phyloP scores from a whole-genome alignment of 2,329 filamentous ascomycete genomes.

The Alternaria gansuensis region DNA sequence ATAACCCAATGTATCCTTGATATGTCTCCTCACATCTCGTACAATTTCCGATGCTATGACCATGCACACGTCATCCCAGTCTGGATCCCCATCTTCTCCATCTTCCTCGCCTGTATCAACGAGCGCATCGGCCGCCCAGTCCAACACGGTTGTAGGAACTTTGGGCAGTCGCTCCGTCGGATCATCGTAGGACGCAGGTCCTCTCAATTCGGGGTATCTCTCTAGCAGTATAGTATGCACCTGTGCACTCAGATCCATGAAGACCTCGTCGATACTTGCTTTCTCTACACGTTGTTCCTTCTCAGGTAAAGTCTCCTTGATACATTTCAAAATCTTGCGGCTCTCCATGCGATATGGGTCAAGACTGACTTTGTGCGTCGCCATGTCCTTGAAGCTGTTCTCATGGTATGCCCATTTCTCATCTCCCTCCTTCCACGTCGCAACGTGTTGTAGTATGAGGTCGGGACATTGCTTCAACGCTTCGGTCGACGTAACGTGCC shows the following conservation, averaged over 20 bases:
- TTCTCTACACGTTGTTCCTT: slow-evolving; percentile 83
- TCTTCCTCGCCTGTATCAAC: slow-evolving; percentile 79
- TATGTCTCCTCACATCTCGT: slow-evolving; percentile 72
- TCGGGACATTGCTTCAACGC: slow-evolving; percentile 87
- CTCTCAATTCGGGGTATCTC: slow-evolving; percentile 76
- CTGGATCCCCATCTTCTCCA: slow-evolving; percentile 79
- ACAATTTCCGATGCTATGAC: slow-evolving; percentile 90
- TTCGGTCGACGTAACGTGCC: slow-evolving; percentile 81
- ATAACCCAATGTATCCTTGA: slow-evolving; percentile 78
- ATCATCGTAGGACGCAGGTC: slow-evolving; percentile 76
- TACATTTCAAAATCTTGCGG: slow-evolving; percentile 78
- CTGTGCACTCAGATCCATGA: slow-evolving; percentile 87
- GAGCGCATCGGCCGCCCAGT: slow-evolving; percentile 85
- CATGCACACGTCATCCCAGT: slow-evolving; percentile 95
- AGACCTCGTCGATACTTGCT: slow-evolving; percentile 94
- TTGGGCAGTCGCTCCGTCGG: slow-evolving; percentile 74
- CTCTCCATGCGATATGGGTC: slow-evolving; percentile 91
- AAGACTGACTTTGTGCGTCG: slow-evolving; percentile 89
- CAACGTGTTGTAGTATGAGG: slow-evolving; percentile 88
- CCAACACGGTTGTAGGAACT: slow-evolving; percentile 75
- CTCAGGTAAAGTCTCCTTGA: slow-evolving; percentile 76
- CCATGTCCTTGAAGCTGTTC: slow-evolving; percentile 80
- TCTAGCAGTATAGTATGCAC: slow-evolving; percentile 78
- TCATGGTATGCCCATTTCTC: slow-evolving; percentile 90
- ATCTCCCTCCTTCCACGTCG: slow-evolving; percentile 92